A percentile compares a stretch with the other conserved stretches of the same genome.
phyloP scores from a whole-genome alignment of 345 rosid genomes.

The Brassica incana region DNA sequence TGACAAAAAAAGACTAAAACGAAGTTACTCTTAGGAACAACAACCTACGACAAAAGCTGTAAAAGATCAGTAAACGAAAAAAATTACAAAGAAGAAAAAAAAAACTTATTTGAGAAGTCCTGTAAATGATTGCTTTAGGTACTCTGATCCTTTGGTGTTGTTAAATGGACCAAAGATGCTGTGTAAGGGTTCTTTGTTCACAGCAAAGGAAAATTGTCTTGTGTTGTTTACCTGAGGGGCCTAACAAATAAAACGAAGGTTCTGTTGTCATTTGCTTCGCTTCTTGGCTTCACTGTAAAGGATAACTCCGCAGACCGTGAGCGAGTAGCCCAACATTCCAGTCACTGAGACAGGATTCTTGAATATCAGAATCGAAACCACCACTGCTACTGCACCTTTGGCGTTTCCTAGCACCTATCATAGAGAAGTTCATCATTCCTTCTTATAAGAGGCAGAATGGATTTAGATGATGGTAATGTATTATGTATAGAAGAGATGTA shows the following conservation, averaged over 20 bases:
- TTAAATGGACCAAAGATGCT: conserved; percentile 20
- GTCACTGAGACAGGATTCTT: conserved; percentile 54
- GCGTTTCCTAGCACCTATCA: conserved; percentile 65
- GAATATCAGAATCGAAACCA: conserved; percentile 56
- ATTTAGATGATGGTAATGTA: neutral
- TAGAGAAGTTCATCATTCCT: neutral
- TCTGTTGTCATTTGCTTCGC: conserved; percentile 43
- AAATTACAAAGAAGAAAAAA: neutral
- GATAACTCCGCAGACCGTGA: conserved; percentile 55
- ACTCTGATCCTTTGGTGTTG: conserved; percentile 20
- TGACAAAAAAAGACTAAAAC: conserved; percentile 15
- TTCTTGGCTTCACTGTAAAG: conserved; percentile 59
- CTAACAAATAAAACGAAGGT: conserved; percentile 17
- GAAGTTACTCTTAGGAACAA: conserved; percentile 27
- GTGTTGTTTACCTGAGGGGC: conserved; percentile 23
- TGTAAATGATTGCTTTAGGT: conserved; percentile 28
- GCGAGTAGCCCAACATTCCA: conserved; percentile 60
- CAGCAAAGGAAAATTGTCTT: conserved; percentile 22
- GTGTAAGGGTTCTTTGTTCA: conserved; percentile 11
- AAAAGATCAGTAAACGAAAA: neutral
- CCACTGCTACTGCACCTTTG: conserved; percentile 64
- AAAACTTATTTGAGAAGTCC: conserved; percentile 34
- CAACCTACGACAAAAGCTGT: conserved; percentile 31
- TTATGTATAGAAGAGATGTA: neutral
- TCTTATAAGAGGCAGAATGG: neutral